Conservation (phyloP, 208 protist species). For the Balamuthia mandrillaris region DNA sequence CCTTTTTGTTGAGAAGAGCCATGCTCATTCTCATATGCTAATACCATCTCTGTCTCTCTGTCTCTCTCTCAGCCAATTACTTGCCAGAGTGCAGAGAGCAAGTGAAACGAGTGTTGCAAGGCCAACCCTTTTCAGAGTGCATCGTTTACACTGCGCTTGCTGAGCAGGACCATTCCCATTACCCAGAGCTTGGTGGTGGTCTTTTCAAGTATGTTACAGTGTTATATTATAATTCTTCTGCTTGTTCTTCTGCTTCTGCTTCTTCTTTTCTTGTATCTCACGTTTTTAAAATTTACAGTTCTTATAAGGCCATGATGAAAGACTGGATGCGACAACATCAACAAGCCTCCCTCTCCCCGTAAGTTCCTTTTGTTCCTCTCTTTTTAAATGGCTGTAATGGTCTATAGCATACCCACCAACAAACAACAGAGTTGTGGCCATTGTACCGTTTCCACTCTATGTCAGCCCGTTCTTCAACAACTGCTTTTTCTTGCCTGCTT, state of each 20-base stretch:
- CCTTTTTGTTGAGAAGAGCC: neutral
- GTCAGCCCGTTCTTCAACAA: neutral
- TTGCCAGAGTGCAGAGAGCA: conserved; percentile 1
- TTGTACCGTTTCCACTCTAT: neutral
- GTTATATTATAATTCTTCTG: neutral
- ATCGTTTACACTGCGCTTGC: neutral
- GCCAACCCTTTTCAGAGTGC: neutral
- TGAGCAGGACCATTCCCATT: neutral
- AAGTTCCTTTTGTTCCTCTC: neutral
- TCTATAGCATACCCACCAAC: no score
- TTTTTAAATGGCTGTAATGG: neutral
- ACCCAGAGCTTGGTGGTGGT: neutral
- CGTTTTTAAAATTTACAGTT: neutral
- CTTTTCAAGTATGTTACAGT: neutral
- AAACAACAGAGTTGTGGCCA: neutral
- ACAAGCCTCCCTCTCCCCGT: neutral
- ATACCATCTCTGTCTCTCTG: no score
- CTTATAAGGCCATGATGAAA: conserved; percentile 8
- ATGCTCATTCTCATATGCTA: neutral
- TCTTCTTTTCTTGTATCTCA: no score
- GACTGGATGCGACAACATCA: conserved; percentile 18
- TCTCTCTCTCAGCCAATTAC: neutral
- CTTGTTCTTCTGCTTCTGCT: neutral
- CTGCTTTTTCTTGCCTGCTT: neutral
- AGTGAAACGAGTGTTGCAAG: neutral